Evolutionary conservation across 768 basidiomycete genomes (phyloP).

Genomic region (Flagelloscypha sp.): DNA sequence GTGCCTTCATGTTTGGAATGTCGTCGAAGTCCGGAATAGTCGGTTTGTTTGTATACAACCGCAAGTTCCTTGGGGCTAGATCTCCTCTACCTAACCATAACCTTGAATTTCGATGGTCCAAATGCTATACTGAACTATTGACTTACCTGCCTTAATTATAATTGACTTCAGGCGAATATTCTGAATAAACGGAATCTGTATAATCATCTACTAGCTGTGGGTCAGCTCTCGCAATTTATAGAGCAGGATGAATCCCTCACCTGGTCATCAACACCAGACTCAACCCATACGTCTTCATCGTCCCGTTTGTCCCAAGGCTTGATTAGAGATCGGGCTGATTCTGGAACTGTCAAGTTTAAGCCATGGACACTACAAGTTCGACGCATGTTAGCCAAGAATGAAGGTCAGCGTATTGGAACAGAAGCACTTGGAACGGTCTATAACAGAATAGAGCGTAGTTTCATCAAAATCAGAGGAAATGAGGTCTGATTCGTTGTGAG

Average conservation of each 20-base stretch:
- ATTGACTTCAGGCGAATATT: conserved; percentile 71
- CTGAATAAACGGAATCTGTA: conserved; percentile 75
- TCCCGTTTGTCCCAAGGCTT: conserved; percentile 81
- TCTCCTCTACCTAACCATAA: conserved; percentile 75
- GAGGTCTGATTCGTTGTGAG: too few species aligned
- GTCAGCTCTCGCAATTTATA: conserved; percentile 6
- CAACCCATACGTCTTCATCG: conserved; percentile 52
- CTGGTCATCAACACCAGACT: conserved; percentile 84
- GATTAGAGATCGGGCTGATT: conserved; percentile 66
- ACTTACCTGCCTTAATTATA: conserved; percentile 66
- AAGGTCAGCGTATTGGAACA: not conserved
- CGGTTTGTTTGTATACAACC: conserved; percentile 66
- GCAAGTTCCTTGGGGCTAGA: conserved; percentile 61
- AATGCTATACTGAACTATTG: conserved; percentile 4
- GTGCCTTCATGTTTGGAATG: conserved; percentile 58
- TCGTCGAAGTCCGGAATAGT: conserved; percentile 74
- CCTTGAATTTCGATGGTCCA: conserved; percentile 4
- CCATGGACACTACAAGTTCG: conserved; percentile 73
- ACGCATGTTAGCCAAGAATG: too few species aligned
- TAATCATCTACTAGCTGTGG: conserved; percentile 47
- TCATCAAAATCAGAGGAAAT: too few species aligned
- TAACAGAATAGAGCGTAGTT: too few species aligned
- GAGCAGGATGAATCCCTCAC: conserved; percentile 27
- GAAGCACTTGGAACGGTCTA: too few species aligned
- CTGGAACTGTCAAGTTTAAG: conserved; percentile 72